Percentiles rank a stretch among this genome's conserved stretches.
phyloP scores from a whole-genome alignment of 129 eudicot species.

The Flaveria sonorensis region DNA sequence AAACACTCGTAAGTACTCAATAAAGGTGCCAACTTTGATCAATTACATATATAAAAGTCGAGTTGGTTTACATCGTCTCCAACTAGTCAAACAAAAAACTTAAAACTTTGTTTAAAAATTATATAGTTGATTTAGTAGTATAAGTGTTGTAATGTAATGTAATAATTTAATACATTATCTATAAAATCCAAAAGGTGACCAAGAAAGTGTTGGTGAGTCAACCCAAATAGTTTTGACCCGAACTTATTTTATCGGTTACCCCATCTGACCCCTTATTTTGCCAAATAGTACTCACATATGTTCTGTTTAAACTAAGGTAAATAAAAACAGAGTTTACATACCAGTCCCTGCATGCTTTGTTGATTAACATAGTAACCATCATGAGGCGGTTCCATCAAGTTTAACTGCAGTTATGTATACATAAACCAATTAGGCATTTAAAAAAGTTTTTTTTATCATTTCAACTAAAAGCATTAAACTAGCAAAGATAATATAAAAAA shows the following conservation, averaged over 20 bases:
- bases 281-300: conserved; percentile 14
- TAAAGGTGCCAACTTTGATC: conserved; percentile 8
- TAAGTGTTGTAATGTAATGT: too few species aligned
- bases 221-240: conserved; percentile 1
- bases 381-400: conserved; percentile 52
- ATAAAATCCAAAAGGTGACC: not conserved
- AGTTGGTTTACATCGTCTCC: not conserved
- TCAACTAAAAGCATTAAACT: not conserved
- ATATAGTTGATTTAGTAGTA: too few species aligned
- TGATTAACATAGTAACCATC: conserved; percentile 50
- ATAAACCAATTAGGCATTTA: conserved; percentile 1
- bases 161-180: not conserved
- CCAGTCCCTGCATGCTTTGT: conserved; percentile 50
- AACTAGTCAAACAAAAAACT: not conserved
- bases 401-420: conserved; percentile 32
- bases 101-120: not conserved
- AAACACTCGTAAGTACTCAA: not conserved
- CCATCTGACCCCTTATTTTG: not conserved
- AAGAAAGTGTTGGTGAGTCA: not conserved
- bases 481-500: not conserved
- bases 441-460: not conserved
- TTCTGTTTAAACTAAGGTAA: not conserved
- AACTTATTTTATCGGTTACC: not conserved
- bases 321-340: conserved; percentile 14
- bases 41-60: not conserved